Conservation (phyloP, 495 filamentous ascomycete species). For the Aspergillus olivimuriae region DNA sequence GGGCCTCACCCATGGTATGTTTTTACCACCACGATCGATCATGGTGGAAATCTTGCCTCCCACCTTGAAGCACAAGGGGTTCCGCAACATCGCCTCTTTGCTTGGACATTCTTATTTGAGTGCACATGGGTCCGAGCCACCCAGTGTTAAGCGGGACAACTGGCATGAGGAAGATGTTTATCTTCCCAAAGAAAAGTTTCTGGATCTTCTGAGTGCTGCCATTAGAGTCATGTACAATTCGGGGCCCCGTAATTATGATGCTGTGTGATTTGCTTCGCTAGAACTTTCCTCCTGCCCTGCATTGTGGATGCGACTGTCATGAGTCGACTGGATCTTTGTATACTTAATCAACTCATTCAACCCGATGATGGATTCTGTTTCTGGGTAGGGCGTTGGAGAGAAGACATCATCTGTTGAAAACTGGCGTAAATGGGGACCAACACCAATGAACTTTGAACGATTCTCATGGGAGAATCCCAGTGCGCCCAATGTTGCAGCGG, state of each 20-base stretch:
- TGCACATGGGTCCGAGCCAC: conserved; percentile 10
- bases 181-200: conserved; percentile 13
- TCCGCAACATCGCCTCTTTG: conserved; percentile 28
- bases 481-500: neutral
- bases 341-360: neutral
- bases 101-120: conserved; percentile 26
- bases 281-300: neutral
- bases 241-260: conserved; percentile 6
- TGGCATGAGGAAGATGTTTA: conserved; percentile 18
- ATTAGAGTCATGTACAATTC: conserved; percentile 19
- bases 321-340: neutral
- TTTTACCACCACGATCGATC: conserved; percentile 22
- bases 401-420: neutral
- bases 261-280: neutral
- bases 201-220: conserved; percentile 12
- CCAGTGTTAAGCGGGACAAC: neutral
- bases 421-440: neutral
- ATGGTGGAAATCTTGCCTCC: conserved; percentile 35
- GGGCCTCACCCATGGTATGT: conserved; percentile 33
- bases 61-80: conserved; percentile 27
- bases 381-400: neutral
- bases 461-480: neutral
- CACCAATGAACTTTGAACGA: neutral
- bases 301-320: neutral
- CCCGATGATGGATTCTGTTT: neutral